These are phyloP conservation scores for Abelmoschus esculentus DNA, from an alignment of 345 rosid species.

Conservation along the genomic window DNA sequence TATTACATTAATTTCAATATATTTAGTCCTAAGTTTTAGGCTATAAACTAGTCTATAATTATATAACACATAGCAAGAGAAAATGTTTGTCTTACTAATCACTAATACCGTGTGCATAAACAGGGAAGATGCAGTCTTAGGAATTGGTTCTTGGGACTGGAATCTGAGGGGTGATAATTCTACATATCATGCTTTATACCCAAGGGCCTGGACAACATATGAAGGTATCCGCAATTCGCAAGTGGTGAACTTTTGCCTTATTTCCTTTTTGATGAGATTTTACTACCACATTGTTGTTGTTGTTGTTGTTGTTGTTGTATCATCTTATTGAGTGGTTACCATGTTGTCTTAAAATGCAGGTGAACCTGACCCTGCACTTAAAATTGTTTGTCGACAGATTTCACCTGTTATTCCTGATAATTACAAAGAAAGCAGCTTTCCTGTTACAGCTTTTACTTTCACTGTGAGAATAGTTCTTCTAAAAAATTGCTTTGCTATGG, in stretches of 20 bases:
- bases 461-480: conserved; percentile 40
- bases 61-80: not conserved
- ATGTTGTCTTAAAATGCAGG: conserved; percentile 39
- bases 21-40: no score
- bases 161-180: conserved; percentile 65
- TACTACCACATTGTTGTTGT: not conserved
- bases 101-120: conserved; percentile 12
- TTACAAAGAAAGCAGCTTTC: conserved; percentile 90
- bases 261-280: not conserved
- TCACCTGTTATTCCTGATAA: conserved; percentile 94
- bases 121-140: conserved; percentile 51
- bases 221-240: conserved; percentile 47
- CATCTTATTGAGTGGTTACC: not conserved
- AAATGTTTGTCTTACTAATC: conserved; percentile 13
- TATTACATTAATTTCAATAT: no score
- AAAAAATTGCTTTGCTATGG: not conserved
- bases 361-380: conserved; percentile 92
- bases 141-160: conserved; percentile 96
- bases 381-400: conserved; percentile 77
- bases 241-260: not conserved
- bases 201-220: conserved; percentile 92
- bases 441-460: conserved; percentile 77
- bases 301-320: not conserved
- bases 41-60: no score
- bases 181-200: conserved; percentile 90